Base-by-base conservation (phyloP, 129 eudicot species). In the Artemisia annua region DNA sequence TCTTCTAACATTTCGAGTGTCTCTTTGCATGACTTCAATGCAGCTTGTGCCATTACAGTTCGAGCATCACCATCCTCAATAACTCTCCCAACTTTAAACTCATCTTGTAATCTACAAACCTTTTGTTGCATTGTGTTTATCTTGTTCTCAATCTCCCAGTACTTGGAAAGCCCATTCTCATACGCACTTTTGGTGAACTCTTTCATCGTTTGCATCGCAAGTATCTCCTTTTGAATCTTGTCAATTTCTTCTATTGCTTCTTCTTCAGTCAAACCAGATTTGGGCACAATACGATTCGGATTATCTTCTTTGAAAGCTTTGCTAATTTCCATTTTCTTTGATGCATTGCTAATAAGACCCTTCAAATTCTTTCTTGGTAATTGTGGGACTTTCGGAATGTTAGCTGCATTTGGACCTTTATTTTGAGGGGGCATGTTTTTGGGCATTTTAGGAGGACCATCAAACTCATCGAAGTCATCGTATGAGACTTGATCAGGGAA, bases 51-150 rank as follows among this genome's bases (percentile, higher is more conserved):
- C 98, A 92, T 92, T 52, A 92, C 78, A 26, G 82, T 89, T 46
- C 96, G 78, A 61, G 98, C 98, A 71, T 92, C 98, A 54, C 73
- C 84, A 69, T 92, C 98, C 35, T 92, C 98, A 3, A 92, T 92
- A 9, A 78, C 91, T 32, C 32, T 71, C 8, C 66, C 78, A 10
- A 85, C 81, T 26, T 81, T 72, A 74, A 85, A 89, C 69, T 92
- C 98, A 50, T 92, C 96, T 66, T 89, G 83, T 85, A 92, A 72
- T 30, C 72, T 70, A 49, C 85, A 75, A 53, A 87, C 84, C 69
- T 63, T 85, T 32, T 85, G 85, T 61, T 92, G 98, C 86, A 74
- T 80, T 57, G 87, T 88, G 57, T 32, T 69, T 17, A 92, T 92
- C 74, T 89, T 79, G 66, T 84, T 83, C 71, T 92, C 98, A 9